Conservation (phyloP, 805 yeast species). For the Myxozyma neotropica region DNA sequence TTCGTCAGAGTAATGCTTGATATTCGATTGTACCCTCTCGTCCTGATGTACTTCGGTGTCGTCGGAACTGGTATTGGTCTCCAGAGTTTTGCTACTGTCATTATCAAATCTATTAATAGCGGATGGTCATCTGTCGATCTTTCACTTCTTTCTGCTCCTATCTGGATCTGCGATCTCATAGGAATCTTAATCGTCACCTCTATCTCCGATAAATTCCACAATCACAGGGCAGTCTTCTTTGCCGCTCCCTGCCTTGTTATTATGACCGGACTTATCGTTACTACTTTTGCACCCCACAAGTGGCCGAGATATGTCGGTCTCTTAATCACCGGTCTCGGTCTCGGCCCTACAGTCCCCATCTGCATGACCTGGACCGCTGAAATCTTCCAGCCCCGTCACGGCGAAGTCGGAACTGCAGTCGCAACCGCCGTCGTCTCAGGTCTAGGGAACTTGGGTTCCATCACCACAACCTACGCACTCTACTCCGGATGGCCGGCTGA, state of each 20-base stretch:
- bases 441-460: slow-evolving; percentile 83
- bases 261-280: slow-evolving; percentile 71
- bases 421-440: slow-evolving; percentile 84
- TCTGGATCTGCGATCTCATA: slow-evolving; percentile 82
- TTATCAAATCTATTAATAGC: slow-evolving; percentile 68
- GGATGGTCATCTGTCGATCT: slow-evolving; percentile 64
- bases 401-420: slow-evolving; percentile 84
- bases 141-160: slow-evolving; percentile 81
- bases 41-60: slow-evolving; percentile 88
- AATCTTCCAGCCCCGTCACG: slow-evolving; percentile 53
- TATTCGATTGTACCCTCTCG: slow-evolving; percentile 73
- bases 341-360: slow-evolving; percentile 90
- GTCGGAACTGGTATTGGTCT: slow-evolving; percentile 90
- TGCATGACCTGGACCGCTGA: slow-evolving; percentile 48
- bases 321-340: slow-evolving; percentile 79
- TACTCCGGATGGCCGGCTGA: slow-evolving; percentile 89
- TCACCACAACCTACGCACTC: slow-evolving; percentile 80
- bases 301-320: slow-evolving; percentile 84
- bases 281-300: slow-evolving; percentile 69
- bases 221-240: slow-evolving; percentile 63
- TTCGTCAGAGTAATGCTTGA: slow-evolving; percentile 59
- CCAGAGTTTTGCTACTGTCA: slow-evolving; percentile 81
- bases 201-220: slow-evolving; percentile 69
- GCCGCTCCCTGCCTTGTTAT: slow-evolving; percentile 64
- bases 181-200: slow-evolving; percentile 78